phyloP scores from a whole-genome alignment of 495 filamentous ascomycete species.

The Tuber borchii region DNA sequence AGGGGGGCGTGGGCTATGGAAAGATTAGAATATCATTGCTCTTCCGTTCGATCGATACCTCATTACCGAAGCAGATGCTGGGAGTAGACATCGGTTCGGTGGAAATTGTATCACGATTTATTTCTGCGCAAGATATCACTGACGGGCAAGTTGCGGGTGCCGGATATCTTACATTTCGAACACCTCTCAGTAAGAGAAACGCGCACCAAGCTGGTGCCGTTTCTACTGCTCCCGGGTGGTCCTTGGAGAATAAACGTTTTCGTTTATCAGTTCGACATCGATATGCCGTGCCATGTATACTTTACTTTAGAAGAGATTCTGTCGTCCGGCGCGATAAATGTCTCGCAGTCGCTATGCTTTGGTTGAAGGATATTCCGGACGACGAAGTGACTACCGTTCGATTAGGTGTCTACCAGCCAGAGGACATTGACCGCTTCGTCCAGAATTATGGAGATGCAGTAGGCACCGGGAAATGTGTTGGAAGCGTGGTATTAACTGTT shows the following conservation, averaged over 20 bases:
- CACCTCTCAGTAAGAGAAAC: slow-evolving; percentile 23
- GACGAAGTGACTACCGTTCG: slow-evolving; percentile 53
- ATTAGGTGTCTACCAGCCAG: slow-evolving; percentile 49
- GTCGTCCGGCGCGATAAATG: slow-evolving; percentile 50
- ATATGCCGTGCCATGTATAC: slow-evolving; percentile 53
- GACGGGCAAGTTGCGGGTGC: slow-evolving; percentile 29
- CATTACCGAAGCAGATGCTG: slow-evolving; percentile 50
- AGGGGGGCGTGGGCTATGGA: slow-evolving; percentile 63
- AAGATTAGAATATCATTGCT: slow-evolving; percentile 59
- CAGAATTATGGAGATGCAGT: slow-evolving; percentile 25
- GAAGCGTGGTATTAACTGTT: slow-evolving; percentile 25
- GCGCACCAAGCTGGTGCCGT: slow-evolving; percentile 9
- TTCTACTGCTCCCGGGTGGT: slow-evolving; percentile 20
- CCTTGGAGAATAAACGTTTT: slow-evolving; percentile 11
- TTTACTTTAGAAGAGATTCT: slow-evolving; percentile 55
- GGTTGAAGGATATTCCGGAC: slow-evolving; percentile 61
- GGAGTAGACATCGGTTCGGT: slow-evolving; percentile 65
- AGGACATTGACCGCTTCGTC: slow-evolving; percentile 29
- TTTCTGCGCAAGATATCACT: slow-evolving; percentile 28
- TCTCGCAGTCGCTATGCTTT: slow-evolving; percentile 57
- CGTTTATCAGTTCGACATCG: slow-evolving; percentile 55
- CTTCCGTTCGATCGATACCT: slow-evolving; percentile 59
- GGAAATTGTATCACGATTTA: slow-evolving; percentile 48
- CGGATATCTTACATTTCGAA: slow-evolving; percentile 30
- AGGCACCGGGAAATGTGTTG: slow-evolving; percentile 7